Evolutionary conservation across 2,329 filamentous ascomycete genomes (phyloP), one percentile per base, ranked within the genome.

Genomic region (Arachnomyces sp.): DNA sequence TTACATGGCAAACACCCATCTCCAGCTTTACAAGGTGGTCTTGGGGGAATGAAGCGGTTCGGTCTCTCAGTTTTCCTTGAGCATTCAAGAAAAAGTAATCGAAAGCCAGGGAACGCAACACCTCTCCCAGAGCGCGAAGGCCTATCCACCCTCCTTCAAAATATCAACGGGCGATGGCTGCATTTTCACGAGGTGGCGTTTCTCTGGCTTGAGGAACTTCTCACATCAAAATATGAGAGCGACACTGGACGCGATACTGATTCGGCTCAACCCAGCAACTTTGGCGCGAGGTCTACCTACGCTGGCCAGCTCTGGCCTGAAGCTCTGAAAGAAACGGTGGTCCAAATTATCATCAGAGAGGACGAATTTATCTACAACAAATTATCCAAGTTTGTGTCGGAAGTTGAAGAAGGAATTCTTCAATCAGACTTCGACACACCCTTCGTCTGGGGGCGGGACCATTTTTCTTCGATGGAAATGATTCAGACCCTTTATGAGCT

Each of bases 401-500:
- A 38, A 4, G 49, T 61, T 3, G 60, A 60, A 28, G 40, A 45
- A 32, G 50, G 51, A 28, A 48, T 59, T 4, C 52, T 66, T 13
- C 36, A 44, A 8, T 43, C 42, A 16, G 43, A 36, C 7, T 18
- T 39, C 17, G 49, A 47, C 8, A 28, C 33, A 28, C 39, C 43
- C 11, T 59, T 60, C 37, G 34, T 50, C 28, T 62, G 59, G 38
- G 46, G 53, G 9, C 16, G 46, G 2, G 46, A 56, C 25, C 56
- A 70, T 31, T 45, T 60, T 15, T 55, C 55, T 9, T 51, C 67
- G 18, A 56, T 74, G 31, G 73, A 77, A 36, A 68, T 80, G 55
- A 61, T 73, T 2, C 69, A 84, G 53, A 70, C 71, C 2, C 60
- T 84, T 2, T 82, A 80, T 48, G 81, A 84, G 55, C 60, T 84